Conservation (phyloP, 768 basidiomycete species). For the Suillus subluteus region DNA sequence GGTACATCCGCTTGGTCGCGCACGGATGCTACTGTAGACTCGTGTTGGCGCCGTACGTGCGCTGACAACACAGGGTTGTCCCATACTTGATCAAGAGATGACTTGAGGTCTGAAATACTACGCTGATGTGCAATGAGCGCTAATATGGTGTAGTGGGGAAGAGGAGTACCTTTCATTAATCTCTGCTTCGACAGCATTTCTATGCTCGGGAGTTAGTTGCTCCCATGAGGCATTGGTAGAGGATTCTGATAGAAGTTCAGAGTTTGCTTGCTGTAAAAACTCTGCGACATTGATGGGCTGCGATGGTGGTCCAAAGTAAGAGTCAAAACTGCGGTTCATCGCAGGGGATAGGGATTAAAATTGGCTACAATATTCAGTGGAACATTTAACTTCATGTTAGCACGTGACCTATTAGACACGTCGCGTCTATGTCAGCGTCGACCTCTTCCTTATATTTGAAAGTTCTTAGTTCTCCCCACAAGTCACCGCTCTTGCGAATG, state of each 20-base stretch:
- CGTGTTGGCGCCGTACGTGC: slow-evolving; percentile 57
- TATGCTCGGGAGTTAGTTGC: slow-evolving; percentile 29
- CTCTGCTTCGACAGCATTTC: slow-evolving; percentile 40
- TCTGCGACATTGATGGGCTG: slow-evolving; percentile 50
- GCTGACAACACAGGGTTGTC: slow-evolving; percentile 59
- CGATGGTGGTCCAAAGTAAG: slow-evolving; percentile 67
- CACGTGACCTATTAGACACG: background rate
- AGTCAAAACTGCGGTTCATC: slow-evolving; percentile 43
- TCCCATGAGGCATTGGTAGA: slow-evolving; percentile 26
- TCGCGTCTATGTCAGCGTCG: background rate
- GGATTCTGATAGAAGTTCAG: slow-evolving; percentile 12
- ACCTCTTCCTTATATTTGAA: background rate
- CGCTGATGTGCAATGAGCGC: slow-evolving; percentile 11
- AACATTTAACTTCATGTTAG: background rate
- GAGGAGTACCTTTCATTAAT: slow-evolving; percentile 41
- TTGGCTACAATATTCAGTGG: background rate
- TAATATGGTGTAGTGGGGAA: background rate
- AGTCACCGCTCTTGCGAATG: background rate
- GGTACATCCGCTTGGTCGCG: slow-evolving; percentile 38
- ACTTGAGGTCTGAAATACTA: slow-evolving; percentile 58
- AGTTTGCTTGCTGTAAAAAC: slow-evolving; percentile 44
- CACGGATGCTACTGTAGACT: slow-evolving; percentile 44
- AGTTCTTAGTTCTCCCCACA: background rate
- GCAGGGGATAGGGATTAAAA: background rate
- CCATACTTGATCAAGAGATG: slow-evolving; percentile 50